Evolutionary conservation across 108 stramenopile genomes (phyloP), one percentile per base, ranked within the genome.

Genomic region (Skeletonema tropicum): DNA sequence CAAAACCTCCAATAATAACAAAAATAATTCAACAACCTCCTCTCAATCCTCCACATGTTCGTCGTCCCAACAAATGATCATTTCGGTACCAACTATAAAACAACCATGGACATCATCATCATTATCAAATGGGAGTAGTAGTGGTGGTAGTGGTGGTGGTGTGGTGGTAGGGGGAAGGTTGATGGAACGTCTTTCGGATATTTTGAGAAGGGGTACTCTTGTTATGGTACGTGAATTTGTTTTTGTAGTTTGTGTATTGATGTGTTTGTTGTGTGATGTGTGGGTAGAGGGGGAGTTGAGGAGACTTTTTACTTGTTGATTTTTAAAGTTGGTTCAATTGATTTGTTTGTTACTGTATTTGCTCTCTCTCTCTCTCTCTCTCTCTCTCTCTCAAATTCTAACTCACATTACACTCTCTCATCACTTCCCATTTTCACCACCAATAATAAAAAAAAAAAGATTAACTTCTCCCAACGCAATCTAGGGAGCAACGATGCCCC

Each of bases 381-480:
- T n/a, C n/a, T n/a, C n/a, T n/a, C n/a, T n/a, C n/a, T n/a, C n/a
- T n/a, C n/a, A 14, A 17, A 0, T 35, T n/a, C n/a, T n/a, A n/a
- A n/a, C n/a, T n/a, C n/a, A n/a, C n/a, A n/a, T n/a, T n/a, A n/a
- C n/a, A n/a, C n/a, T n/a, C n/a, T n/a, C n/a, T n/a, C n/a, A n/a
- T n/a, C n/a, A n/a, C n/a, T n/a, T n/a, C n/a, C n/a, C n/a, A n/a
- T n/a, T 29, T 29, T 29, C 26, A 29, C 26, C 26, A 29, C n/a
- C n/a, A n/a, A n/a, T n/a, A n/a, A n/a, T n/a, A n/a, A n/a, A n/a
- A 29, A 29, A 1, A 29, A 1, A 31, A 64, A 90, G 92, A 88
- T 93, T 41, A 86, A 93, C 70, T 84, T 93, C 48, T 88, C 92
- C 48, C 76, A 89, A 66, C 69, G 90, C 66, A 87, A 86, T 39